Evolutionary conservation across 2,329 filamentous ascomycete species (phyloP).

Genomic region (Botrytis cinerea): DNA sequence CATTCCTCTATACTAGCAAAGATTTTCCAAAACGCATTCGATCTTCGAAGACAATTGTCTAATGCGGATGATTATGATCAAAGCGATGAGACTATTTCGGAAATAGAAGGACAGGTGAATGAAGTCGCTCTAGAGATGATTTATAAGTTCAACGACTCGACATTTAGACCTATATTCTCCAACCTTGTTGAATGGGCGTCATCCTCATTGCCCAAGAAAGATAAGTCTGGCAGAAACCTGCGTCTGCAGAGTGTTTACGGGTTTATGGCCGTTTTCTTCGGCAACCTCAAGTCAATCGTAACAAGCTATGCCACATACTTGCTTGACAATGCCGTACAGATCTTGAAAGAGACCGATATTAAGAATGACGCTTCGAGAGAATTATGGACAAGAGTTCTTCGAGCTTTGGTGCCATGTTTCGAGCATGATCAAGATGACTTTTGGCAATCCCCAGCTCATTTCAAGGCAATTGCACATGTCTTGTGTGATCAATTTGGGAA

Average conservation of each 20-base stretch:
- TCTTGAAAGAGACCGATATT: constrained; percentile 53
- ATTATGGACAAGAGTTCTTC: constrained; percentile 70
- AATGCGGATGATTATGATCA: constrained; percentile 48
- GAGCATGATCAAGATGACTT: constrained; percentile 92
- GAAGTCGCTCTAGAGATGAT: constrained; percentile 83
- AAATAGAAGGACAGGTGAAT: constrained; percentile 66
- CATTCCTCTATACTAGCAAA: constrained; percentile 69
- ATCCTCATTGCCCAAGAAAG: constrained; percentile 61
- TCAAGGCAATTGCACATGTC: constrained; percentile 68
- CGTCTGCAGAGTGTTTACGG: constrained; percentile 77
- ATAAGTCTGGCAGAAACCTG: constrained; percentile 57
- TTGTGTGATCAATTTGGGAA: constrained; percentile 67
- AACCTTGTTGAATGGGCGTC: constrained; percentile 81
- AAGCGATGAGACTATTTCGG: constrained; percentile 51
- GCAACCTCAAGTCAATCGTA: constrained; percentile 87
- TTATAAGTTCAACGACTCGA: constrained; percentile 92
- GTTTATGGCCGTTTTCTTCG: constrained; percentile 79
- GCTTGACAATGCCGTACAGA: constrained; percentile 69
- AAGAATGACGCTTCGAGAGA: constrained; percentile 53
- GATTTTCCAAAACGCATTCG: constrained; percentile 61
- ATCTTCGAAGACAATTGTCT: constrained; percentile 62
- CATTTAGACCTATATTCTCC: constrained; percentile 89
- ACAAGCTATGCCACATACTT: constrained; percentile 89
- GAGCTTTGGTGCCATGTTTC: constrained; percentile 74
- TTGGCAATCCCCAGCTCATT: constrained; percentile 91